Evolutionary conservation across 139 green algal genomes (phyloP).

Genomic region (Chlamydomonas sp.): DNA sequence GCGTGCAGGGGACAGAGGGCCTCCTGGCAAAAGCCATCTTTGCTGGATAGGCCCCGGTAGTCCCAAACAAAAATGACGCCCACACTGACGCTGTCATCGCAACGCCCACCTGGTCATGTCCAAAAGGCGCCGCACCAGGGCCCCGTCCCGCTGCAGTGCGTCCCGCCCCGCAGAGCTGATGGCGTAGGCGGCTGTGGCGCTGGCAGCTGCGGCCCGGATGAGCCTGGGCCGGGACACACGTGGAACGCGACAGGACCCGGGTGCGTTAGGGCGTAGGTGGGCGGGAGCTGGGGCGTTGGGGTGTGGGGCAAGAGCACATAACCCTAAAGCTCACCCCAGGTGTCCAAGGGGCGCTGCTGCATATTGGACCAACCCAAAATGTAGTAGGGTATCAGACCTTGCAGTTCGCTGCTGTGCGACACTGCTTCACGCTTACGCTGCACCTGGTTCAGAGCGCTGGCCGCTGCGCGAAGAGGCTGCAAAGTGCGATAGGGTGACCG

Average conservation of each 20-base stretch:
- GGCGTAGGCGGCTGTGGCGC: not conserved
- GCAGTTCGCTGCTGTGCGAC: not conserved
- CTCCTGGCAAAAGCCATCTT: not conserved
- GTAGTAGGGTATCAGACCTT: too few relatives aligned
- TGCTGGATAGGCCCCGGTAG: not conserved
- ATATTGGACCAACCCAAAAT: too few relatives aligned
- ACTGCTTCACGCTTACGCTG: too few relatives aligned
- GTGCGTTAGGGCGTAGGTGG: not conserved
- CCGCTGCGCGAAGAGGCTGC: too few relatives aligned
- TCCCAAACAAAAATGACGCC: not conserved
- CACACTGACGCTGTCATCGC: too few relatives aligned
- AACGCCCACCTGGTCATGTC: constrained; percentile 1
- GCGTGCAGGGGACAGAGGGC: not conserved
- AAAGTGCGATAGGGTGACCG: too few relatives aligned
- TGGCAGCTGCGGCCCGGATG: constrained; percentile 12
- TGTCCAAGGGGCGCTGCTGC: too few relatives aligned
- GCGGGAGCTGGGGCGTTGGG: not conserved
- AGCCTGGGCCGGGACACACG: not conserved
- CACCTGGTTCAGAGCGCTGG: too few relatives aligned
- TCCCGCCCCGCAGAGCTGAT: not conserved
- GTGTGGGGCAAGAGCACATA: not conserved
- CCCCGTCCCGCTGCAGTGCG: not conserved
- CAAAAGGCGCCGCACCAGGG: not conserved
- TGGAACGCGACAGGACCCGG: not conserved
- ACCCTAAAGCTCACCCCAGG: too few relatives aligned